Percentiles rank a stretch among this genome's conserved stretches.
Evolutionary conservation across 2,329 filamentous ascomycete genomes (phyloP).

Genomic region (Fusarium paranaense): DNA sequence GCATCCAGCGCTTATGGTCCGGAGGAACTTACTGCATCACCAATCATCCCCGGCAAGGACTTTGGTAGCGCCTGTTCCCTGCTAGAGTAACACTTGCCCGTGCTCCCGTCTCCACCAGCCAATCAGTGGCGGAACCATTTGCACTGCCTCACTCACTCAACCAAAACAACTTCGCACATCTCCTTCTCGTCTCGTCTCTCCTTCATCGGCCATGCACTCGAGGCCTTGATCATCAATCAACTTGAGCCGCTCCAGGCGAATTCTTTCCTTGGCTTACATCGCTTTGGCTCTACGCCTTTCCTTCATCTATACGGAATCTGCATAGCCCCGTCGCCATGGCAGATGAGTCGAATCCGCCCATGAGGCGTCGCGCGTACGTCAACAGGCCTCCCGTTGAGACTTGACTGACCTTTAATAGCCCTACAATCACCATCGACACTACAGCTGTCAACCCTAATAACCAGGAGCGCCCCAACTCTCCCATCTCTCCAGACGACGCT

Average conservation of each 20-base stretch:
- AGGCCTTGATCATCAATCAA: conserved; percentile 1
- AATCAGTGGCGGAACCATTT: conserved; percentile 26
- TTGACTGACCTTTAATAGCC: conserved; percentile 49
- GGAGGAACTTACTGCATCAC: neutral
- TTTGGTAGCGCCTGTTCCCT: conserved; percentile 27
- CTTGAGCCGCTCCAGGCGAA: neutral
- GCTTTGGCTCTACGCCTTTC: conserved; percentile 8
- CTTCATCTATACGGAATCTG: neutral
- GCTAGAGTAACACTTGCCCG: conserved; percentile 6
- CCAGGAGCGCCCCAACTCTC: conserved; percentile 47
- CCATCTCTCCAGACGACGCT: conserved; percentile 53
- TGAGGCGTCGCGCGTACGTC: conserved; percentile 44
- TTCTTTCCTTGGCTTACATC: neutral
- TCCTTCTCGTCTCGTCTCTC: conserved; percentile 19
- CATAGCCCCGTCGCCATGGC: conserved; percentile 33
- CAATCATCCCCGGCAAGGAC: conserved; percentile 16
- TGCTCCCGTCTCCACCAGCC: conserved; percentile 8
- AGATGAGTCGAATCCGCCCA: conserved; percentile 38
- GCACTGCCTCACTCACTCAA: conserved; percentile 38
- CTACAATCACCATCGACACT: conserved; percentile 67
- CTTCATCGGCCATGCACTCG: neutral
- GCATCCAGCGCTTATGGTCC: neutral
- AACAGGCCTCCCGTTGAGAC: conserved; percentile 23
- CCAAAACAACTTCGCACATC: conserved; percentile 19
- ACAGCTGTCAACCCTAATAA: conserved; percentile 52